Percentiles rank a stretch among this genome's conserved stretches.
Conservation (phyloP, 2,329 filamentous ascomycete genomes). For the Ceratocystis eucalypticola region DNA sequence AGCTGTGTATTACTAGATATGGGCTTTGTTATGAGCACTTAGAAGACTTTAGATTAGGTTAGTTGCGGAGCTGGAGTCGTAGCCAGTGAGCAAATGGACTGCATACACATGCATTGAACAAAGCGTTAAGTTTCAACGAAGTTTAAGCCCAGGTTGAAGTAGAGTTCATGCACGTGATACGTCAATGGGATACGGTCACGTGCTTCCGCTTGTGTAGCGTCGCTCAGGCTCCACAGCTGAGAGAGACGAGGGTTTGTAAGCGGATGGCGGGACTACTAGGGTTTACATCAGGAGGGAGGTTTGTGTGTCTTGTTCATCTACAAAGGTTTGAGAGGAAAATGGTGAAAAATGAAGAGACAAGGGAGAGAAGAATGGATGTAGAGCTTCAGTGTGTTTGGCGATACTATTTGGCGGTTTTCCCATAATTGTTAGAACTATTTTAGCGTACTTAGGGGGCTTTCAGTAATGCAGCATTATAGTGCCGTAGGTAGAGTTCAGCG, state of each 20-base stretch:
- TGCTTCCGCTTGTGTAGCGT: background rate
- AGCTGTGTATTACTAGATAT: background rate
- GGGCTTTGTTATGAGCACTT: background rate
- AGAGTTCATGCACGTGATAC: conserved; percentile 2
- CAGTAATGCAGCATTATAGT: too few relatives aligned
- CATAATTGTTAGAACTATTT: too few relatives aligned
- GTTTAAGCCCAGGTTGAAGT: background rate
- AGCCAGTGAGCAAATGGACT: background rate
- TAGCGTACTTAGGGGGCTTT: too few relatives aligned
- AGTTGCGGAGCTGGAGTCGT: background rate
- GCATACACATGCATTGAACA: background rate
- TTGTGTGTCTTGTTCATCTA: too few relatives aligned
- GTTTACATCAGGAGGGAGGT: background rate
- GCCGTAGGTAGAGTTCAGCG: background rate
- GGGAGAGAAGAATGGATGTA: too few relatives aligned
- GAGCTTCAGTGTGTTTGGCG: too few relatives aligned
- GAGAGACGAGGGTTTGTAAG: background rate
- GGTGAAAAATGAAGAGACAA: too few relatives aligned
- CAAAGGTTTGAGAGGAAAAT: too few relatives aligned
- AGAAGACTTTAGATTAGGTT: background rate
- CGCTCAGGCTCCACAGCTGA: background rate
- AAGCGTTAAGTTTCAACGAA: background rate
- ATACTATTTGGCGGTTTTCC: too few relatives aligned
- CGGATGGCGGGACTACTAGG: background rate
- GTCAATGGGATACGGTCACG: background rate